phyloP scores from a whole-genome alignment of 2,329 filamentous ascomycete genomes.

The Clarireedia paspali region DNA sequence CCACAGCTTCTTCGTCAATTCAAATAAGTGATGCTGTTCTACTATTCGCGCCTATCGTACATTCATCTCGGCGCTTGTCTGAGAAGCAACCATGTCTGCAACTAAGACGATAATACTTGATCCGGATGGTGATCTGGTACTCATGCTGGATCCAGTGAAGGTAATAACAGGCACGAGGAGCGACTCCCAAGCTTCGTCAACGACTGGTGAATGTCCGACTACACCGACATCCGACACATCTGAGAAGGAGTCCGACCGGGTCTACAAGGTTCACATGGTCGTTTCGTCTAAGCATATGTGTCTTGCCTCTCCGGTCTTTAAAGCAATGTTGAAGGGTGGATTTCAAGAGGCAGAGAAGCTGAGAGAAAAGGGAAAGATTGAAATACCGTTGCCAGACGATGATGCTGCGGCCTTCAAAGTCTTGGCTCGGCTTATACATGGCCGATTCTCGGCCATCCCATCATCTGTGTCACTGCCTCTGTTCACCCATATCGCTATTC shows the following conservation, averaged over 20 bases:
- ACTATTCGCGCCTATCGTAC: not conserved
- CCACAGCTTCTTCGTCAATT: too few relatives aligned
- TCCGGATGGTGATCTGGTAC: not conserved
- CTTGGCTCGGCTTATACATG: not conserved
- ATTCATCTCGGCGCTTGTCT: not conserved
- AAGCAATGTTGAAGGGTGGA: not conserved
- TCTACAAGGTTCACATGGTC: not conserved
- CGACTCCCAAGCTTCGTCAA: not conserved
- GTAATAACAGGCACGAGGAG: not conserved
- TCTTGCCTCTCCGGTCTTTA: not conserved
- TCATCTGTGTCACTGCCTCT: not conserved
- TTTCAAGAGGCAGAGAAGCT: not conserved
- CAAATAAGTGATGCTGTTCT: not conserved
- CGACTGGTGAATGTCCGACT: too few relatives aligned
- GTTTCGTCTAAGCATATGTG: not conserved
- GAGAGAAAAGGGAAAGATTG: not conserved
- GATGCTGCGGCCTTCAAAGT: not conserved
- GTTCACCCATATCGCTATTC: not conserved
- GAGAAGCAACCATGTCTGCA: not conserved
- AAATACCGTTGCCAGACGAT: not conserved
- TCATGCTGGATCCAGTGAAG: not conserved
- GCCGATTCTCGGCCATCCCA: not conserved
- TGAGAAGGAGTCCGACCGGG: not conserved
- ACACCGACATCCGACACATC: too few relatives aligned
- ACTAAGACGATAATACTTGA: not conserved